A percentile compares a stretch with the other conserved stretches of the same genome.
phyloP scores from a whole-genome alignment of 176 grass and related monocot genomes.

The Bromus sterilis region DNA sequence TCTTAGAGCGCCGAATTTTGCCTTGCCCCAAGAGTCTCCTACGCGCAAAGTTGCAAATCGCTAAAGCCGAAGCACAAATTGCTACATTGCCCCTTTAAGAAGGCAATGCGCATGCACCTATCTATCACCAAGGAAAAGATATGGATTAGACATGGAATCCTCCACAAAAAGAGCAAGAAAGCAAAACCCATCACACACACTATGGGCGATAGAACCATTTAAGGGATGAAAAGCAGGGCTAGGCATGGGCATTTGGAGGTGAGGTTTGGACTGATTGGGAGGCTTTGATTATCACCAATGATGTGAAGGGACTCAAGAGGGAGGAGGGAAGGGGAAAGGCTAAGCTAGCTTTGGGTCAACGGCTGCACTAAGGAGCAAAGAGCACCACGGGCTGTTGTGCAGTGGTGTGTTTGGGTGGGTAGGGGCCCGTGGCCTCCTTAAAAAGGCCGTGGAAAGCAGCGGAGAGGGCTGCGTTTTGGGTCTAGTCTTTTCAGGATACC shows the following conservation, averaged over 20 bases:
- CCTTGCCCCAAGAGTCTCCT: no score
- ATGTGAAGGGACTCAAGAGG: not conserved
- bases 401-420: slow-evolving; percentile 6
- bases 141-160: slow-evolving; percentile 32
- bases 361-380: slow-evolving; percentile 9
- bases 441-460: slow-evolving; percentile 25
- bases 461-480: slow-evolving; percentile 32
- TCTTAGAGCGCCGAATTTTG: not conserved
- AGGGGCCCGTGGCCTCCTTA: not conserved
- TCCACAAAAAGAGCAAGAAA: slow-evolving; percentile 3
- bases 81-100: not conserved
- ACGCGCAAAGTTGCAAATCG: not conserved
- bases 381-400: not conserved
- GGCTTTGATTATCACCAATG: slow-evolving; percentile 4
- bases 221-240: slow-evolving; percentile 20
- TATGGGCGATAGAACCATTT: slow-evolving; percentile 16
- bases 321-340: not conserved
- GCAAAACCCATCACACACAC: slow-evolving; percentile 11
- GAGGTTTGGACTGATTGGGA: not conserved
- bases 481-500: slow-evolving; percentile 39
- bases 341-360: slow-evolving; percentile 7
- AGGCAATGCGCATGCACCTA: not conserved
- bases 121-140: not conserved
- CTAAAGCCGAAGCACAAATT: slow-evolving; percentile 5
- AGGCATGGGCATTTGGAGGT: slow-evolving; percentile 4